Base-by-base conservation (phyloP, 2,329 filamentous ascomycete species). In the Aspergillus latus region DNA sequence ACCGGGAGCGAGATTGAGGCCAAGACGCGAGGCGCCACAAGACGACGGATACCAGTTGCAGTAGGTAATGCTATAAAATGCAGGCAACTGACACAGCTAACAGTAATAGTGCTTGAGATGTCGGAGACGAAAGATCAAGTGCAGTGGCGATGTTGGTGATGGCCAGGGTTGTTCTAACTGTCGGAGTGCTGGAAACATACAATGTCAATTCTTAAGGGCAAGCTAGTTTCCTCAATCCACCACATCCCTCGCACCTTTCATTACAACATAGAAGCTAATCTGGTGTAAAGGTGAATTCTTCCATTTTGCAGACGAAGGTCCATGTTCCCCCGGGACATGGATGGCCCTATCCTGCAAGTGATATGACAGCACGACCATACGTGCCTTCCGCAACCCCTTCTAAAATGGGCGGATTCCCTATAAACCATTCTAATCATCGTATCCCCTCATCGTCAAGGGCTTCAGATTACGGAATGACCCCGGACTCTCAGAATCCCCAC, bases 111-210 rank as follows among this genome's bases (percentile, higher is more conserved):
- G 93, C 72, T 85, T 86, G 36, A 86, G 93, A 63, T 97, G 93
- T 74, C 86, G 93, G 59, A 92, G 93, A 76, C 85, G 93, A 57
- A 97, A 97, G 80, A 97, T 97, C 66, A 88, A 90, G 64, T 97
- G 93, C 77, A 96, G 89, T 67, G 93, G 93, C 43, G 91, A 96
- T 69, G 80, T 82, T 36, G 89, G 88, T 32, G 84, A 88, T 66
- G 88, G 88, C n/a, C 76, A 79, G 39, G 86, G 87, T n/a, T 97
- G 93, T 74, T 79, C 82, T 9, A 96, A 92, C 72, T 97, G 93
- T 78, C 88, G 85, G 66, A 85, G 80, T 59, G 88, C 92, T 51
- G 88, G 88, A 10, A 78, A 76, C 51, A 71, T 64, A 2, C 67
- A 81, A 5, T 97, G 93, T 70, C 84, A 87, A 56, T 97, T 96